Evolutionary conservation across 495 filamentous ascomycete genomes (phyloP).

Genomic region (Hypoxylon fragiforme): DNA sequence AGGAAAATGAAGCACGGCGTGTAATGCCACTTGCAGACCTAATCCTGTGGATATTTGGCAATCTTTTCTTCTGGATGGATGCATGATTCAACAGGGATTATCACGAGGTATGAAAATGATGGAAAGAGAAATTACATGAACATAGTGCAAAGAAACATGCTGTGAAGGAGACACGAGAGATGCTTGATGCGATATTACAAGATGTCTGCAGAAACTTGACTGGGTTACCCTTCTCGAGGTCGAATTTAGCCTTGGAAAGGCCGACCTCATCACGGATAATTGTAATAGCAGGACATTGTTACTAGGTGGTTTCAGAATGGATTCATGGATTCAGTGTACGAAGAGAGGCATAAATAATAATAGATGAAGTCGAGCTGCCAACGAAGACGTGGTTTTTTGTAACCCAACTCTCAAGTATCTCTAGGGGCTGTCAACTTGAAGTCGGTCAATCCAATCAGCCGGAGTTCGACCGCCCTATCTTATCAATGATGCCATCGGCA

Average conservation of each 20-base stretch:
- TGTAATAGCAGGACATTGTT: slow-evolving; percentile 11
- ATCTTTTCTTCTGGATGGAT: slow-evolving; percentile 5
- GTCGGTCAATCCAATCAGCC: no score
- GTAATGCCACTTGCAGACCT: neutral
- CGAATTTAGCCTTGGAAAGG: slow-evolving; percentile 14
- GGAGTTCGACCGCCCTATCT: slow-evolving; percentile 19
- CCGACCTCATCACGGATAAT: slow-evolving; percentile 1
- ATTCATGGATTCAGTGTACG: no score
- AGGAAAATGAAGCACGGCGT: neutral
- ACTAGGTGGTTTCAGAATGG: neutral
- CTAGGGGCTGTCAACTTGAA: no score
- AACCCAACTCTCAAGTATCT: no score
- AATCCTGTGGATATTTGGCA: neutral
- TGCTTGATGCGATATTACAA: slow-evolving; percentile 13
- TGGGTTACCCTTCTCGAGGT: slow-evolving; percentile 1
- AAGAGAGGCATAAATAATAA: no score
- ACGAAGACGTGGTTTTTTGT: no score
- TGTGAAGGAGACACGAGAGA: neutral
- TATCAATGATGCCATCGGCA: no score
- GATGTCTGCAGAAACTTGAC: slow-evolving; percentile 12
- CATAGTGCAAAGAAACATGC: neutral
- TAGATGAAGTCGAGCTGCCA: no score
- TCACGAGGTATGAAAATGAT: slow-evolving; percentile 10
- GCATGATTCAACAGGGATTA: neutral
- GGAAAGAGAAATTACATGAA: neutral